Evolutionary conservation across 257 asterid species (phyloP), one percentile per base, ranked within the genome.

Genomic region (Echium plantagineum): DNA sequence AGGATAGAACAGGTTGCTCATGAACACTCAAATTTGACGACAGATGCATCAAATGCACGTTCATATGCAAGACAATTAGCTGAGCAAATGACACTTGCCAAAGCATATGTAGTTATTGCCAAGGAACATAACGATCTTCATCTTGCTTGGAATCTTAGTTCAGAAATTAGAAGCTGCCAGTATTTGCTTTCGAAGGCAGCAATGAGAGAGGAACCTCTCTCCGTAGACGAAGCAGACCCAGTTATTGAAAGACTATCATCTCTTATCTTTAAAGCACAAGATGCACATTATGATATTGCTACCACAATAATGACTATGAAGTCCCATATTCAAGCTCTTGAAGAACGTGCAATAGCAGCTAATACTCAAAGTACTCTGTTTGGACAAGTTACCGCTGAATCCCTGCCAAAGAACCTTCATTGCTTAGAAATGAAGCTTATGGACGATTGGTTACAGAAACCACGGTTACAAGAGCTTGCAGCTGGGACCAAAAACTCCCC

Each of bases 61-160:
- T 24, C 26, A 24, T 24, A 24, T 24, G 26, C 26, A 24, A 24
- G 26, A 24, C 26, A 24, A 1, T 24, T 24, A 24, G 26, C 26
- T 56, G 91, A 89, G 79, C 95, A 89, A 69, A 81, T 86, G 83
- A 83, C 83, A 63, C 91, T 89, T 55, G 95, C 97, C 69, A 89
- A 89, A 81, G 95, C 97, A 31, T 89, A 89, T 35, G 80, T 84
- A 55, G 75, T 89, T 30, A 86, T 89, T 48, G 94, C 95, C 68
- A 86, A 89, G 72, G 94, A 85, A 75, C 94, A 84, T 58, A 79
- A 77, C 55, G 80, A 85, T 71, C 94, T 89, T 76, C 87, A 79
- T 69, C 95, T 89, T 68, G 97, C 97, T 5, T 80, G 95, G 90
- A 82, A 83, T 77, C 87, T 89, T 28, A 85, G 94, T 75, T 75